Base-by-base conservation (phyloP, 2,329 filamentous ascomycete species). In the Aspergillaceae sp. region DNA sequence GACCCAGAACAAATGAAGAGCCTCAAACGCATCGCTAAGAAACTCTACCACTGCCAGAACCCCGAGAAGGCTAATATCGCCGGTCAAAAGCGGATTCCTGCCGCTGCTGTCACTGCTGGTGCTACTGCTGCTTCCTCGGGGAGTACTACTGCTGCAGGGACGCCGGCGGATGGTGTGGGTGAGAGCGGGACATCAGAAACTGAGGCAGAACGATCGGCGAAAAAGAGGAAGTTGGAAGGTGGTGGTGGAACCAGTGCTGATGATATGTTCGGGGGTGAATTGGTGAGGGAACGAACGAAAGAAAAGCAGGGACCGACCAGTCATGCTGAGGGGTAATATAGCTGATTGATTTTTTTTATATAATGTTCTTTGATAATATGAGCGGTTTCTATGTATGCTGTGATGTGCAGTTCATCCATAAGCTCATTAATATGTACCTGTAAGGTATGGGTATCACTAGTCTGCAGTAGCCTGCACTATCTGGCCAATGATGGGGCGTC, bases 31-130 rank as follows among this genome's bases (percentile, higher is more conserved):
- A 74, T 75, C 37, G 71, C 69, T 11, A 74, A 73, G 56, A 75
- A 75, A 51, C 56, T 74, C 8, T 71, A 68, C 47, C 66, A 69
- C 33, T 75, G 73, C 48, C 69, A 72, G 51, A 73, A 74, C 49
- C 70, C 71, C 0, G 70, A 74, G 47, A 74, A 74, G 50, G 56
- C 61, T 1, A 69, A 72, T 45, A 51, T 73, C 3, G 62, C 65
- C 1, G 64, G 59, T 1, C 66, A 69, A 55, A 73, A 74, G 54
- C 60, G 70, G 19, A 66, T 67, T 10, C 63, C 63, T 7, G 57
- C 65, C 7, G 62, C 62, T 19, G 60, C 56, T 19, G 44, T 54
- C 2, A 35, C 48, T 3, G 45, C 46, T 3, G 48, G 45, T 10
- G 50, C 47, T 2, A 45, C 36, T 4, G 9, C 36, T 28, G 11